Percentiles rank a stretch among this genome's conserved stretches.
phyloP scores from a whole-genome alignment of 108 stramenopile species.

The Mayamaea pseudoterrestris region DNA sequence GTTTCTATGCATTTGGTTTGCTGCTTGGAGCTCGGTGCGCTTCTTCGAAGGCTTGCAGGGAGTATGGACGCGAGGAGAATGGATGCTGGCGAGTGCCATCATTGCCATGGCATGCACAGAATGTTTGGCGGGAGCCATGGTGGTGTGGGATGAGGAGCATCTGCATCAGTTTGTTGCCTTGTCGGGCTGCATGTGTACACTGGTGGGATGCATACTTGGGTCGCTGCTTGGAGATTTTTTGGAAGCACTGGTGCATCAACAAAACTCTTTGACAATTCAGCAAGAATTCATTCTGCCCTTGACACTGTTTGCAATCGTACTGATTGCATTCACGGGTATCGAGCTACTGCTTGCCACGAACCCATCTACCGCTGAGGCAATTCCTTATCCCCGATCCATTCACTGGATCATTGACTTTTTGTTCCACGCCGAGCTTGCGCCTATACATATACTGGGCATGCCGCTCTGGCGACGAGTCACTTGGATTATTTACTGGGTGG shows the following conservation, averaged over 20 bases:
- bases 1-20: neutral
- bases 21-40: neutral
- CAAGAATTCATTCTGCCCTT: no score
- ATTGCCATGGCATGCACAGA: neutral
- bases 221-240: neutral
- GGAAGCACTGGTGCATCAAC: neutral
- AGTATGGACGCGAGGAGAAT: slow-evolving; percentile 6
- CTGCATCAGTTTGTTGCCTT: neutral
- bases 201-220: neutral
- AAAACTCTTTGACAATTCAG: no score
- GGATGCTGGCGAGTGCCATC: slow-evolving; percentile 1
- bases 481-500: slow-evolving; percentile 4
- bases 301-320: neutral
- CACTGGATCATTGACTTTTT: neutral
- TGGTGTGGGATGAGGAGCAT: neutral
- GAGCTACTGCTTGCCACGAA: neutral
- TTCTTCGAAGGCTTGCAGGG: neutral
- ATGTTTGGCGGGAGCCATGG: neutral
- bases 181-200: neutral
- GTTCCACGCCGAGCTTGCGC: neutral
- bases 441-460: neutral
- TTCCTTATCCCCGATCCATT: neutral
- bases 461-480: neutral
- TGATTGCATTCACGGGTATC: neutral
- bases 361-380: neutral